Evolutionary conservation across 1,284 basidiomycete genomes (phyloP), one percentile per base, ranked within the genome.

Genomic region (Irpex rosettiformis): DNA sequence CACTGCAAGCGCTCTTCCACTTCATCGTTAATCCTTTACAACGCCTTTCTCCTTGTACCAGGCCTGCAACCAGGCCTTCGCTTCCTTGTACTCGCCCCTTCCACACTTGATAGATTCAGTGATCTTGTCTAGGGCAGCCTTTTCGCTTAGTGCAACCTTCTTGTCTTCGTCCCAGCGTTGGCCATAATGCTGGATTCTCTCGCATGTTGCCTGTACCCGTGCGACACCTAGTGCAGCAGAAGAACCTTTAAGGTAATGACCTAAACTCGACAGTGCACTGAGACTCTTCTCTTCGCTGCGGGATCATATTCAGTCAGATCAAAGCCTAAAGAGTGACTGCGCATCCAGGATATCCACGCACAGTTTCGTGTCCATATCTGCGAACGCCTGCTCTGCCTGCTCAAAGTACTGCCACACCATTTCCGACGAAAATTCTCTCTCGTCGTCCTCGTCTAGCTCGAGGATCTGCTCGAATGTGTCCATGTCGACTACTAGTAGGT

Each of bases 221-320:
- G 79, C 77, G 43, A 95, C 84, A 37, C 94, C 94, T 47, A 97
- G 81, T 1, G 95, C 93, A 13, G 94, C 94, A 29, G 93, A 95
- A 1, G 94, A 96, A 53, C 94, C 95, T 73, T 97, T 98, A 70
- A 98, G 85, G 73, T 93, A 98, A 73, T 98, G 95, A 0, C 94
- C 95, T 10, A 93, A 79, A 16, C 79, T 78, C 3, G 91, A 89
- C 13, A 97, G 82, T 64, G 85, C 75, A 6, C 68, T 65, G 13
- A 95, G 80, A 64, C 93, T 80, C 62, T 85, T 78, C 24, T 68
- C 71, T 45, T 69, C 67, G 62, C 89, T 93, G 72, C 33, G 58
- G 3, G 57, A 54, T 18, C 16, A 45, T 2, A 45, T 18, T 18
- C 43, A 51, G 25, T n/a, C 24, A 7, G 48, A 28, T 5, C 13